Percentiles rank a stretch among this genome's conserved stretches.
phyloP scores from a whole-genome alignment of 495 filamentous ascomycete species.

The Tirmania nivea region DNA sequence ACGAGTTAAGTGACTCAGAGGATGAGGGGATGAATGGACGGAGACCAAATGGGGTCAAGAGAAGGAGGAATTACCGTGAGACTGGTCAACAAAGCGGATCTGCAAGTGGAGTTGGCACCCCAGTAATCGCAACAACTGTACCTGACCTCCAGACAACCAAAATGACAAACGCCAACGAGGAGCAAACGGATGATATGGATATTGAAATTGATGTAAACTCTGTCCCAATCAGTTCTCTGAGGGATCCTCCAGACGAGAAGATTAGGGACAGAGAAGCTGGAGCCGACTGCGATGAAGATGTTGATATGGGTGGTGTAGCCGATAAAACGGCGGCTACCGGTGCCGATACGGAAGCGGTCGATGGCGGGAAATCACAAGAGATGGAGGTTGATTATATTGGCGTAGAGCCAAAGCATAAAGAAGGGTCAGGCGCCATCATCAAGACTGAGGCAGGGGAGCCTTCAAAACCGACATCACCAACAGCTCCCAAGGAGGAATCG shows the following conservation, averaged over 20 bases:
- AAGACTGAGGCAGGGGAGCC: not conserved
- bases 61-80: slow-evolving; percentile 26
- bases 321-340: not conserved
- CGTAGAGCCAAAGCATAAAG: not conserved
- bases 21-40: slow-evolving; percentile 69
- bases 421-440: not conserved
- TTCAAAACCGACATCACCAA: not conserved
- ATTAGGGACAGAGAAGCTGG: not conserved
- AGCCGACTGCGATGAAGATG: not conserved
- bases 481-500: not conserved
- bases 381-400: not conserved
- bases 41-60: slow-evolving; percentile 35
- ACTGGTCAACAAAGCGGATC: not conserved
- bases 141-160: not conserved
- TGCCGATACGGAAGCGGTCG: not conserved
- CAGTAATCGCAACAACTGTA: not conserved
- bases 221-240: not conserved
- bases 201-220: not conserved
- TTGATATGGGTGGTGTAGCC: not conserved
- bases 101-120: not conserved
- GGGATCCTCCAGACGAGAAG: not conserved
- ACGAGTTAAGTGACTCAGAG: slow-evolving; percentile 62
- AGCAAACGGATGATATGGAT: not conserved
- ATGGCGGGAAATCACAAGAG: not conserved
- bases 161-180: not conserved